Conservation (phyloP, 768 basidiomycete genomes). For the Candolleomyces efflorescens region DNA sequence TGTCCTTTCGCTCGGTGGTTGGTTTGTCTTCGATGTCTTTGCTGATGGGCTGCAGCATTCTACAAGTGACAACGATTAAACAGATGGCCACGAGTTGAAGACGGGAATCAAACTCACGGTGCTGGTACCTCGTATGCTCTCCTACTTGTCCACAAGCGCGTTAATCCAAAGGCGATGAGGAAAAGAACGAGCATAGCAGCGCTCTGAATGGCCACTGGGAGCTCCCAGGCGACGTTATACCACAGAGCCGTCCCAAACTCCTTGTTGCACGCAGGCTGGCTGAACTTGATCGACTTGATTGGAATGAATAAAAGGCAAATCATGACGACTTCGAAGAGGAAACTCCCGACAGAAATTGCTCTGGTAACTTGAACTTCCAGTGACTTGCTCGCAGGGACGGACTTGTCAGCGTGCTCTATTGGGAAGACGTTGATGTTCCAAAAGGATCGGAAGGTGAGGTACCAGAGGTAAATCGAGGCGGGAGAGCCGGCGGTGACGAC, state of each 20-base stretch:
- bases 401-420: not conserved
- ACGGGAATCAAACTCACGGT: too few species aligned
- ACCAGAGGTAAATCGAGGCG: constrained; percentile 14
- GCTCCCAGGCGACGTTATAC: constrained; percentile 5
- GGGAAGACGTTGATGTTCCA: constrained; percentile 1
- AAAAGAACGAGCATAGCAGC: not conserved
- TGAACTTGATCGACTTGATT: not conserved
- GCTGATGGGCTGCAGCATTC: too few species aligned
- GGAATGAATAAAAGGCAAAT: not conserved
- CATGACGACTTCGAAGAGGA: not conserved
- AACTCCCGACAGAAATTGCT: not conserved
- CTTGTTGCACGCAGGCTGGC: constrained; percentile 1
- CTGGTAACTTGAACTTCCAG: constrained; percentile 1
- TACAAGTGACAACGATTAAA: too few species aligned
- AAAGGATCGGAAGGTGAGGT: constrained; percentile 3
- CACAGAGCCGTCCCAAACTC: not conserved
- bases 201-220: constrained; percentile 1
- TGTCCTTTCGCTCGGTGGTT: too few species aligned
- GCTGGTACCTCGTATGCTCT: too few species aligned
- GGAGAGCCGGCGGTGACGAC: constrained; percentile 15
- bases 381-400: not conserved
- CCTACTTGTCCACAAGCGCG: not conserved
- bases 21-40: too few species aligned
- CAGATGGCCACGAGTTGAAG: too few species aligned
- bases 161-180: not conserved